Evolutionary conservation across 352 stramenopile genomes (phyloP).

Genomic region (Phytopythium delawarense): DNA sequence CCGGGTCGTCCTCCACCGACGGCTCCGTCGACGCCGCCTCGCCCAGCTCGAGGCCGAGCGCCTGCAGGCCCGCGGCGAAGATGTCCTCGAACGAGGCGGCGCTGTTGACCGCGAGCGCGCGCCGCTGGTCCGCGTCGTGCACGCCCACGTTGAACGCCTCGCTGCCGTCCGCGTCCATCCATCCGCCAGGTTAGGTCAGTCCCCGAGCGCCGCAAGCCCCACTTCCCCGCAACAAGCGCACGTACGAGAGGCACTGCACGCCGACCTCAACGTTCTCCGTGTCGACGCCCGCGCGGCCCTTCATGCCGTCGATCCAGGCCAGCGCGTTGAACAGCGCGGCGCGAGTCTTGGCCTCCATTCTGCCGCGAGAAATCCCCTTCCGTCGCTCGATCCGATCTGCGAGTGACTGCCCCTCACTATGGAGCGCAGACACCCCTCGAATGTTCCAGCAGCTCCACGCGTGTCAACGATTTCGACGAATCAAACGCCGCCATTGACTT

Average conservation of each 20-base stretch:
- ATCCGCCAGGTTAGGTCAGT: not conserved
- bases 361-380: not conserved
- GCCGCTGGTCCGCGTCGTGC: slow-evolving; percentile 50
- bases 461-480: slow-evolving; percentile 16
- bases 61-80: slow-evolving; percentile 62
- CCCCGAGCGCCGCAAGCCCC: not conserved
- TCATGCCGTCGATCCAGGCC: slow-evolving; percentile 62
- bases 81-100: slow-evolving; percentile 57
- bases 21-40: slow-evolving; percentile 16
- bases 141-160: slow-evolving; percentile 68
- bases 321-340: slow-evolving; percentile 73
- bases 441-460: not conserved
- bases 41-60: slow-evolving; percentile 48
- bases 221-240: not conserved
- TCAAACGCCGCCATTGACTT: not conserved
- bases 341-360: slow-evolving; percentile 35
- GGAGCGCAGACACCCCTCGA: not conserved
- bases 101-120: slow-evolving; percentile 36
- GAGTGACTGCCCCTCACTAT: slow-evolving; percentile 1
- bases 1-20: slow-evolving; percentile 54
- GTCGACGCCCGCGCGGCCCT: slow-evolving; percentile 49
- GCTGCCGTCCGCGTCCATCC: slow-evolving; percentile 22
- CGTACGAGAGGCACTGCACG: slow-evolving; percentile 57
- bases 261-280: slow-evolving; percentile 61
- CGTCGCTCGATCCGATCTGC: not conserved